Conservation (phyloP, 1,284 basidiomycete genomes). For the Ceratobasidium sp. region DNA sequence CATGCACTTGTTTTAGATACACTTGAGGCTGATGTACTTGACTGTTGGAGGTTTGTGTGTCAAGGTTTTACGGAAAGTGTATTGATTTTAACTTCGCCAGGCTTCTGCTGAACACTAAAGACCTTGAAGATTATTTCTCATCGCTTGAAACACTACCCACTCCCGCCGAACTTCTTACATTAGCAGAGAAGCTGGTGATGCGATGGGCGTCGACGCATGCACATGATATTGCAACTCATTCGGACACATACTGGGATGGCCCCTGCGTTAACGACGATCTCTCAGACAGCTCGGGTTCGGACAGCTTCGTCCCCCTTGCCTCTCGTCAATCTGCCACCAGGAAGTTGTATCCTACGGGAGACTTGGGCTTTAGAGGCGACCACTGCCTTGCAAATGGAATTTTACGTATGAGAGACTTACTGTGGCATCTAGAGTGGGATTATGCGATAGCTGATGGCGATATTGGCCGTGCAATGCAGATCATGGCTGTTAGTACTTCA, state of each 20-base stretch:
- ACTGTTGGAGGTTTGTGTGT: constrained; percentile 19
- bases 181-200: not conserved
- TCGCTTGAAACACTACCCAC: not conserved
- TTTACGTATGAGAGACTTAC: not conserved
- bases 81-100: no score
- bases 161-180: not conserved
- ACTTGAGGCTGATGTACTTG: constrained; percentile 2
- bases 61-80: no score
- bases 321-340: no score
- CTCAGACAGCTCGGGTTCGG: no score
- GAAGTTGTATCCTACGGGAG: no score
- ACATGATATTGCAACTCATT: not conserved
- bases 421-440: not conserved
- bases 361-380: not conserved
- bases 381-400: constrained; percentile 20
- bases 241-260: no score
- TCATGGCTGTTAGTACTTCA: not conserved
- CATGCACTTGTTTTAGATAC: not conserved
- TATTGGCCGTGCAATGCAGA: constrained; percentile 17
- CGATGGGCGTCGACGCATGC: not conserved
- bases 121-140: not conserved
- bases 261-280: no score
- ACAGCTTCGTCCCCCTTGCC: no score
- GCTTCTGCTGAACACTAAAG: not conserved
- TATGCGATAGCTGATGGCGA: constrained; percentile 11